Percentiles rank a stretch among this genome's conserved stretches.
Conservation (phyloP, 2,329 filamentous ascomycete species). For the Ceratocystis harringtonii region DNA sequence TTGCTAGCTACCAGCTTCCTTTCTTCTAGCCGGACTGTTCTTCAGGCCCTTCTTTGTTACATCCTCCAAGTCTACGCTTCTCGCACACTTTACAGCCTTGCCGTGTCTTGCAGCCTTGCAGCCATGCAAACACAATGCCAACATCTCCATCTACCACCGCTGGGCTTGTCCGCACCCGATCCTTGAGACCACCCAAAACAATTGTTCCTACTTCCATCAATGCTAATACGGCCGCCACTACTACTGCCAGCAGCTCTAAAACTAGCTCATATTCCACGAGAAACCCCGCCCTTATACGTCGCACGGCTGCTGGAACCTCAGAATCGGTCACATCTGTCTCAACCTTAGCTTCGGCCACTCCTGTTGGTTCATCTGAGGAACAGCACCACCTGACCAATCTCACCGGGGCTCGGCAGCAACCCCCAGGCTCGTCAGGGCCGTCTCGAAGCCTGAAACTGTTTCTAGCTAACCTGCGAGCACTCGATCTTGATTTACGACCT, state of each 20-base stretch:
- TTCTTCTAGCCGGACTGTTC: neutral
- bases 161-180: constrained; percentile 12
- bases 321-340: neutral
- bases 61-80: neutral
- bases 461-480: constrained; percentile 66
- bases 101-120: neutral
- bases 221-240: neutral
- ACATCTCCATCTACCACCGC: constrained; percentile 9
- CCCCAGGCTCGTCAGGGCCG: neutral
- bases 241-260: neutral
- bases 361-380: neutral
- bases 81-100: neutral
- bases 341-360: neutral
- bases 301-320: constrained; percentile 3
- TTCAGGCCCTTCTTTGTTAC: neutral
- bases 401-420: neutral
- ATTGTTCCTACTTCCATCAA: neutral
- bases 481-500: constrained; percentile 58
- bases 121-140: constrained; percentile 14
- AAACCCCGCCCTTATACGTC: neutral
- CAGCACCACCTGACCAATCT: neutral
- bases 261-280: neutral
- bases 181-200: constrained; percentile 11
- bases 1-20: neutral
- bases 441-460: constrained; percentile 48